A percentile compares a stretch with the other conserved stretches of the same genome.
Evolutionary conservation across 805 yeast genomes (phyloP).

Genomic region (Metschnikowia similis): DNA sequence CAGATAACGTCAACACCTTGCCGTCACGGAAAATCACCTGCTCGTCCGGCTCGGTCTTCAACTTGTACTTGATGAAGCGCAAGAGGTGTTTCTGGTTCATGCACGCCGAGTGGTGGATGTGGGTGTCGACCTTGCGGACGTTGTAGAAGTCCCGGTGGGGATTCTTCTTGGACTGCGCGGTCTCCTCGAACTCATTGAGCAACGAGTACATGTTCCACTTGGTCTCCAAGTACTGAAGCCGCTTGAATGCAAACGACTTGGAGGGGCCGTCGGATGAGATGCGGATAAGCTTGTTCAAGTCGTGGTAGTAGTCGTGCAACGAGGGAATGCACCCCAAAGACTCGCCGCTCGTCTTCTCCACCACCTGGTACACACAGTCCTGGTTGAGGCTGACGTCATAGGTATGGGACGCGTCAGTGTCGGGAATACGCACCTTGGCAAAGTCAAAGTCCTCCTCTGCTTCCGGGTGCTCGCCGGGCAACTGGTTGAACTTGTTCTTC

Average conservation of each 20-base stretch:
- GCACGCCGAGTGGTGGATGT: conserved; percentile 98
- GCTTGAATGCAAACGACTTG: conserved; percentile 90
- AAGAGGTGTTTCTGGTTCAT: conserved; percentile 97
- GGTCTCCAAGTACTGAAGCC: conserved; percentile 91
- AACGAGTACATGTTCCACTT: conserved; percentile 90
- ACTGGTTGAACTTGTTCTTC: conserved; percentile 49
- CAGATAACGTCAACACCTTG: conserved; percentile 73
- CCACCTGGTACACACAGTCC: conserved; percentile 70
- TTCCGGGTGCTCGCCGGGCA: conserved; percentile 29
- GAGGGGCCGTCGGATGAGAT: conserved; percentile 93
- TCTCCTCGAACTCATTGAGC: conserved; percentile 89
- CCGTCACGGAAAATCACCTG: conserved; percentile 94
- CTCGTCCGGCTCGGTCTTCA: conserved; percentile 81
- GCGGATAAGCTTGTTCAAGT: conserved; percentile 66
- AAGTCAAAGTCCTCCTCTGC: conserved; percentile 60
- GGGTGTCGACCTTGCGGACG: conserved; percentile 95
- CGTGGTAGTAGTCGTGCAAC: conserved; percentile 78
- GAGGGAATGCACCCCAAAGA: conserved; percentile 66
- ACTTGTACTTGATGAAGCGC: conserved; percentile 90
- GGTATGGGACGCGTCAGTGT: conserved; percentile 25
- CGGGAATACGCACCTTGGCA: conserved; percentile 53
- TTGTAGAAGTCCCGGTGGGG: conserved; percentile 98
- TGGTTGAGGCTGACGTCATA: conserved; percentile 46
- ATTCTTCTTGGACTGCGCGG: conserved; percentile 80
- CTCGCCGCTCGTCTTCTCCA: conserved; percentile 29